These are phyloP conservation scores for Sporobolomyces phaffii DNA, from an alignment of 768 basidiomycete species.

Conservation along the genomic window DNA sequence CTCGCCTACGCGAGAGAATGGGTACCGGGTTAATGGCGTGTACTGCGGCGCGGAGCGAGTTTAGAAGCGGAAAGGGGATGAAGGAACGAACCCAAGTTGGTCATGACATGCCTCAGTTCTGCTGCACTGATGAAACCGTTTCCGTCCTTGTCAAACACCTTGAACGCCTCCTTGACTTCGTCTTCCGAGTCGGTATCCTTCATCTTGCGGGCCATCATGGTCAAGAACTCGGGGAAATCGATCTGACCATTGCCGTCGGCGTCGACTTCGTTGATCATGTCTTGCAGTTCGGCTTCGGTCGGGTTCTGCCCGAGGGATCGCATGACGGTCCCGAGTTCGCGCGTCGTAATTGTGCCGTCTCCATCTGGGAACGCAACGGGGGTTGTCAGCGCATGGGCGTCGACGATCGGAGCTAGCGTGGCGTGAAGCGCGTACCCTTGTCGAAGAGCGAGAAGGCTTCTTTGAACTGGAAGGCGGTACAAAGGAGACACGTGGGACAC, in stretches of 20 bases:
- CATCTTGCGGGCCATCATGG: conserved; percentile 61
- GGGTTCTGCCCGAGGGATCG: conserved; percentile 87
- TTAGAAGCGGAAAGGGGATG: too few species aligned
- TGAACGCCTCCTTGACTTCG: conserved; percentile 94
- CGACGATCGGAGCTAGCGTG: background rate
- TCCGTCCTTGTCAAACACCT: conserved; percentile 92
- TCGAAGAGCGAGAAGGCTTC: conserved; percentile 92
- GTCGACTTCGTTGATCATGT: conserved; percentile 94
- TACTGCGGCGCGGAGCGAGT: too few species aligned
- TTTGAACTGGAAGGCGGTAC: conserved; percentile 73
- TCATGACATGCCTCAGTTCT: conserved; percentile 88
- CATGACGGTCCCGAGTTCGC: conserved; percentile 87
- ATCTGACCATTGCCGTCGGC: conserved; percentile 82
- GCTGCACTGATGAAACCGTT: conserved; percentile 72
- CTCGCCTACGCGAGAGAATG: conserved; percentile 55
- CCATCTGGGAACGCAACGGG: conserved; percentile 57
- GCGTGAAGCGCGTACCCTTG: conserved; percentile 41
- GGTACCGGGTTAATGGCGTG: too few species aligned
- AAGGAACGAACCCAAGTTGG: conserved; percentile 66
- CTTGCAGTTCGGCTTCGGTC: conserved; percentile 81
- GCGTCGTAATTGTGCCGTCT: conserved; percentile 84
- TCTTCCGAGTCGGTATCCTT: conserved; percentile 86
- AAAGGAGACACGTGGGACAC: background rate
- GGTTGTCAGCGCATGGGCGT: background rate
- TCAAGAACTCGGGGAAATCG: conserved; percentile 76